These are phyloP conservation scores for Penicillium sp. DNA, from an alignment of 2,329 filamentous ascomycete species.

Conservation along the genomic window DNA sequence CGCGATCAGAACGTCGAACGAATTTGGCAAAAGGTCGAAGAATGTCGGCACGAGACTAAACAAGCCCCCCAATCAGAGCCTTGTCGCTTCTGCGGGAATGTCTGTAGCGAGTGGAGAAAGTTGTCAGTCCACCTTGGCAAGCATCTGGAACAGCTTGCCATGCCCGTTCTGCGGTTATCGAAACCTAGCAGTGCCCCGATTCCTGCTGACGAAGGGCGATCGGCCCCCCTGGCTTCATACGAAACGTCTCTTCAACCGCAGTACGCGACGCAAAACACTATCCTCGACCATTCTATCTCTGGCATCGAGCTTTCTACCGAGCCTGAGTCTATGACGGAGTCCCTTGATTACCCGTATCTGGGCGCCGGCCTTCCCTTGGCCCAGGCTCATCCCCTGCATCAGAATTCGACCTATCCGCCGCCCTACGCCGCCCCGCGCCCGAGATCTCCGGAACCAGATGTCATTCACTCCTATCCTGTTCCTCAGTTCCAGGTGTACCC, in stretches of 20 bases:
- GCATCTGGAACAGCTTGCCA: constrained; percentile 89
- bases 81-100: constrained; percentile 83
- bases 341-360: not conserved
- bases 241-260: constrained; percentile 12
- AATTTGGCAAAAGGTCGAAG: constrained; percentile 76
- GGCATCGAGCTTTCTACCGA: not conserved
- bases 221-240: constrained; percentile 5
- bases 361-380: not conserved
- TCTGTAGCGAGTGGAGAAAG: constrained; percentile 86
- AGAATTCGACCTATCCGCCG: constrained; percentile 36
- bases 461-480: constrained; percentile 27
- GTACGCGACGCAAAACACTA: constrained; percentile 14
- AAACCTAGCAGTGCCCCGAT: constrained; percentile 40
- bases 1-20: constrained; percentile 54
- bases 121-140: constrained; percentile 89
- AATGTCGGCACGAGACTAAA: constrained; percentile 70
- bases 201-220: constrained; percentile 6
- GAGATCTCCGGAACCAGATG: constrained; percentile 19
- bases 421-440: constrained; percentile 31
- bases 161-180: constrained; percentile 68
- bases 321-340: not conserved
- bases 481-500: constrained; percentile 25
- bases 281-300: constrained; percentile 1
- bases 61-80: constrained; percentile 71
- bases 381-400: constrained; percentile 29